Base-by-base conservation (phyloP, 257 asterid genomes). In the Penstemon eatonii region DNA sequence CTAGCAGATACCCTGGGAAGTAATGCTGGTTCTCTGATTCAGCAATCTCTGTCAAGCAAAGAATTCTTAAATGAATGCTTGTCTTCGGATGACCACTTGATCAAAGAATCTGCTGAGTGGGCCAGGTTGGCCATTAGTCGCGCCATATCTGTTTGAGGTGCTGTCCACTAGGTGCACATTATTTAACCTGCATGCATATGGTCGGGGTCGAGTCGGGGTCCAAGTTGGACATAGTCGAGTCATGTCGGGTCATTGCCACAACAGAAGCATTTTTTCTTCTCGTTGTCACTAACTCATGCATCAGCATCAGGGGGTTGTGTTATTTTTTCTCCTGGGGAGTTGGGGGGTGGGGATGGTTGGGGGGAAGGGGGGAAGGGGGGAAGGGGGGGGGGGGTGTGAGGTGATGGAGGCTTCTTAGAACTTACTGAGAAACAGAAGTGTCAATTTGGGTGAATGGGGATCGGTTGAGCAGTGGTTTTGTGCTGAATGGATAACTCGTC, bases 31-130 rank as follows among this genome's bases (percentile, higher is more conserved):
- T 75, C 95, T 62, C 85, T 91, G 76, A 91, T 91, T 78, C 95
- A 87, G 77, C 90, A 87, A 66, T 91, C 96, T 56, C 56, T 79
- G 67, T 85, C 95, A 61, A 82, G 97, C 96, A 87, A 81, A 80
- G 95, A 85, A 67, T 91, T 91, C 67, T 78, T 91, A 73, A 87
- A 78, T 70, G 97, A 91, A 52, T 91, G 97, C 77, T 80, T 91
- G 82, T 82, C 95, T 46, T 91, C 97, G 11, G 96, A 91, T 3
- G 96, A 91, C 80, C 90, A 87, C 80, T 79, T 89, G 87, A 87
- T 91, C 13, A 91, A 89, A 78, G 96, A 86, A 81, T 89, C 97
- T 66, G 97, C 97, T 3, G 97, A 91, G 80, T 91, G 97, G 97
- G 97, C 97, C 66, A 85, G 87, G 86, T 69, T 84, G 86, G 97